Percentiles rank a stretch among this genome's conserved stretches.
These are phyloP conservation scores for Ceratocystis cubensis DNA, from an alignment of 2,329 filamentous ascomycete genomes.

Conservation along the genomic window DNA sequence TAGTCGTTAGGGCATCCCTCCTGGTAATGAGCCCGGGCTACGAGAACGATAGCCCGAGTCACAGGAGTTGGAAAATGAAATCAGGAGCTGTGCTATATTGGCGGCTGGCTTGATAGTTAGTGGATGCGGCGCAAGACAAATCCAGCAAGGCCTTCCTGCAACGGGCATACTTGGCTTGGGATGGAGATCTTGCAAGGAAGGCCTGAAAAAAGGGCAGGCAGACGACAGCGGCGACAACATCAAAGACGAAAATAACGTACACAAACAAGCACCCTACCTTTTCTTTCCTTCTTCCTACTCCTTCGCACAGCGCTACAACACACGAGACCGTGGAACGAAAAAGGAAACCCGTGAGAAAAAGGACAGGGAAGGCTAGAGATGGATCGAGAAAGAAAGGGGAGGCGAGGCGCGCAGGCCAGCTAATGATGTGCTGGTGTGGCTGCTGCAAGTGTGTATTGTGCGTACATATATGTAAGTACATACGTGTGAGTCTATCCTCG, in stretches of 20 bases:
- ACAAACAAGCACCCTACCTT: not conserved
- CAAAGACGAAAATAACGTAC: not conserved
- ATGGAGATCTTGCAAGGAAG: not conserved
- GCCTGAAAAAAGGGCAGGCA: not conserved
- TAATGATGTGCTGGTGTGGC: not conserved
- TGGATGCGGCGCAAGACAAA: not conserved
- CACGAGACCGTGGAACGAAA: not conserved
- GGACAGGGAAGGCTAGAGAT: too few species aligned
- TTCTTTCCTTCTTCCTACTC: not conserved
- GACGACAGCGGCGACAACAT: not conserved
- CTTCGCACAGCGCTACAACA: not conserved
- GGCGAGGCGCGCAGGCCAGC: not conserved
- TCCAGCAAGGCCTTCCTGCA: not conserved
- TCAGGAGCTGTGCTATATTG: slow-evolving; percentile 8
- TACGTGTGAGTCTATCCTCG: not conserved
- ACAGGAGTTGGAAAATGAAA: not conserved
- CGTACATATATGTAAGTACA: not conserved
- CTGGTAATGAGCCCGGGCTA: not conserved
- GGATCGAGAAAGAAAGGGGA: not conserved
- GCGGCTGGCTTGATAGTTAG: not conserved
- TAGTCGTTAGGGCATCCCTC: not conserved
- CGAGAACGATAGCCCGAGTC: not conserved
- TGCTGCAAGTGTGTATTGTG: not conserved
- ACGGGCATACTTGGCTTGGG: not conserved
- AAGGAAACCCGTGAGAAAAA: too few species aligned